phyloP scores from a whole-genome alignment of 192 early-diverging fungal genomes.

The Geranomyces michiganensis region DNA sequence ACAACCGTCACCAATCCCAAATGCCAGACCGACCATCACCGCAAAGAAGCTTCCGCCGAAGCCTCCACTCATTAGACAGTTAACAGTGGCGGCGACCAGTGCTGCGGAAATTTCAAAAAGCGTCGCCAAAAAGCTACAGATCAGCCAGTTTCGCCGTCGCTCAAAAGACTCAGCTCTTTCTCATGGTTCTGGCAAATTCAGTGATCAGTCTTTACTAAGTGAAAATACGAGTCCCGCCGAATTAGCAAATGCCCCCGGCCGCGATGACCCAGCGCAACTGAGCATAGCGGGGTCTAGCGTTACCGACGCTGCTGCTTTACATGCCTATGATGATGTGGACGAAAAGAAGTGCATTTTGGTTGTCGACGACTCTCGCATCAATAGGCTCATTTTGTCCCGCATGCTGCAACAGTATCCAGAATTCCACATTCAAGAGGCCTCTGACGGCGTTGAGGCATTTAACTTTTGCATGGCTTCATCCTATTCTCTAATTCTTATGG shows the following conservation, averaged over 20 bases:
- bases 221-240: no score
- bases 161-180: conserved; percentile 1
- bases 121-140: not conserved
- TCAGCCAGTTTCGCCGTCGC: not conserved
- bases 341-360: conserved; percentile 17
- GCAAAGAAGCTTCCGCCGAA: not conserved
- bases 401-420: conserved; percentile 25
- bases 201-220: not conserved
- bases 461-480: conserved; percentile 6
- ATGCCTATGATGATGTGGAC: not conserved
- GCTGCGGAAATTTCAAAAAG: conserved; percentile 11
- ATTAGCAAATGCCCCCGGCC: not conserved
- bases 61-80: conserved; percentile 5
- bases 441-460: conserved; percentile 22
- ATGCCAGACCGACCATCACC: not conserved
- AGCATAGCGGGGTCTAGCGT: no score
- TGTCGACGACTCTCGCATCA: conserved; percentile 23
- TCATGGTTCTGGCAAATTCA: not conserved
- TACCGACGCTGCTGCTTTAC: not conserved
- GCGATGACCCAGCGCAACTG: not conserved
- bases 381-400: conserved; percentile 14
- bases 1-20: not conserved
- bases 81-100: not conserved
- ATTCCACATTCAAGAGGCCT: conserved; percentile 16
- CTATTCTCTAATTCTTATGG: conserved; percentile 19